Evolutionary conservation across 2,329 filamentous ascomycete species (phyloP).

Genomic region (Calycina herbarum): DNA sequence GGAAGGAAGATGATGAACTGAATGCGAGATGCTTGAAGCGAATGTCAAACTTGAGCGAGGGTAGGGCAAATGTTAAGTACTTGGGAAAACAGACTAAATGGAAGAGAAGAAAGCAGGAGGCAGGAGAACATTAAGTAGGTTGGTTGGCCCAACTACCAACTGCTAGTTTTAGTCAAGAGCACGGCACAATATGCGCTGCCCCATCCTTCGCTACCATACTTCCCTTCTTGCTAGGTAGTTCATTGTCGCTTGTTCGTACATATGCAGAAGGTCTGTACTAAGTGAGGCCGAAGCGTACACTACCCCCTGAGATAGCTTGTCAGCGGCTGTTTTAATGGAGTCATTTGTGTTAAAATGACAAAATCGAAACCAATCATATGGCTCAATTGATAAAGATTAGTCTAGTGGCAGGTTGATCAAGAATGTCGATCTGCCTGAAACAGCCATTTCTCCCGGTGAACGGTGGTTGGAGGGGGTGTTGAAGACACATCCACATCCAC

Average conservation of each 20-base stretch:
- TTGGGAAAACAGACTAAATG: neutral
- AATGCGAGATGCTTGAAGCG: constrained; percentile 9
- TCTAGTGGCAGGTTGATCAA: neutral
- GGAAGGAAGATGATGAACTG: neutral
- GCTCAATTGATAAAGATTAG: constrained; percentile 1
- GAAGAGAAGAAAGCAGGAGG: constrained; percentile 11
- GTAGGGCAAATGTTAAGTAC: constrained; percentile 9
- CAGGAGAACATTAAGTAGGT: constrained; percentile 16
- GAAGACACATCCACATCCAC: neutral
- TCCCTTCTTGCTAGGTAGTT: neutral
- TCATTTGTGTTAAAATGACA: constrained; percentile 6
- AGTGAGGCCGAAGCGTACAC: neutral
- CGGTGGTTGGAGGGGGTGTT: constrained; percentile 13
- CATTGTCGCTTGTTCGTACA: constrained; percentile 2
- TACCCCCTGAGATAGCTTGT: neutral
- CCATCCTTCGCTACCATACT: neutral
- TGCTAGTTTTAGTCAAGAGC: neutral
- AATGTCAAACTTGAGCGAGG: constrained; percentile 10
- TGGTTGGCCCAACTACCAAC: constrained; percentile 4
- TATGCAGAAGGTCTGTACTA: neutral
- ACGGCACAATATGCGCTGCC: constrained; percentile 5
- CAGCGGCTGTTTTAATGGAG: constrained; percentile 2
- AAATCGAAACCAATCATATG: neutral
- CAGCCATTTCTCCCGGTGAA: constrained; percentile 7
- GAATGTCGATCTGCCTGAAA: constrained; percentile 4